Base-by-base conservation (phyloP, 306 rosid species). In the Astragalus glycyphyllos region DNA sequence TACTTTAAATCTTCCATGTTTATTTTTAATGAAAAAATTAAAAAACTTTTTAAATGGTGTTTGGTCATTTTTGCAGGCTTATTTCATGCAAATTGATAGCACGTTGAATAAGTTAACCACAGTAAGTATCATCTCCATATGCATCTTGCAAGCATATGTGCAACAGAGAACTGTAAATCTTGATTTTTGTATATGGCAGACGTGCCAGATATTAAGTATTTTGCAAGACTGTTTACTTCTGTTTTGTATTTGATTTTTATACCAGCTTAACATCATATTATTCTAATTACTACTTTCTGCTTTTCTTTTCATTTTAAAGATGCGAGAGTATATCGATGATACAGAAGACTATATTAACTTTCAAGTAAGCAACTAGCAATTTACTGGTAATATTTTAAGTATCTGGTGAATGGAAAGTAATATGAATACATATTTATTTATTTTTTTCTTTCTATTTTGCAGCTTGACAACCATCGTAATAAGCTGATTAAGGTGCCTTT, bases 291-390 rank as follows among this genome's bases (percentile, higher is more conserved):
- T 55, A 12, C 42, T 65, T 57, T 51, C n/a, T 37, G 4, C 31
- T 75, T 45, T 58, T 17, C 66, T 58, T 76, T 77, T 68, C 29
- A 32, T 73, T 20, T 80, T 79, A 65, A 84, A 92, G 98, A 83
- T 92, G 41, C 85, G 98, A 78, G 96, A 92, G 77, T 92, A 92
- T 68, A 92, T 92, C 12, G 95, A 92, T 65, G 96, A 92, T 77
- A 92, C 98, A 1, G 98, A 92, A 84, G 98, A 92, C 81, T 92
- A 92, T 72, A 87, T 92, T 48, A 92, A 92, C 67, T 89, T 89
- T 62, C 98, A 92, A 94, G 98, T 92, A 72, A 80, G 66, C 11
- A 60, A 35, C 49, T 65, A 45, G 37, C 48, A 69, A 47, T 32
- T 70, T 58, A 32, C 8, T 48, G 44, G 13, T 49, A 46, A 48